phyloP scores from a whole-genome alignment of 2,329 filamentous ascomycete species.

The Ramularia endophylla region DNA sequence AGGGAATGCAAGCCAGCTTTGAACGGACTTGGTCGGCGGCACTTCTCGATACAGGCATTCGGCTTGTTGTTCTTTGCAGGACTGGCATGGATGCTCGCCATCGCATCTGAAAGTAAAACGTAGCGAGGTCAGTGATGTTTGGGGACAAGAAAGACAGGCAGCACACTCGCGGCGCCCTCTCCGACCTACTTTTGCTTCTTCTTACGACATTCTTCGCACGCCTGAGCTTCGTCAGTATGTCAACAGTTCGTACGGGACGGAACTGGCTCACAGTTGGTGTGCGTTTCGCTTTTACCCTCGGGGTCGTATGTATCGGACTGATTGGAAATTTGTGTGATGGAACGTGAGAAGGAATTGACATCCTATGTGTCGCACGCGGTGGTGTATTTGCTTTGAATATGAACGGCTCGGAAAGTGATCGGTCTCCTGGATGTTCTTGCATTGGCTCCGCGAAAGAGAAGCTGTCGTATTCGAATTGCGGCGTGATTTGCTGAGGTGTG shows the following conservation, averaged over 20 bases:
- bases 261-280: slow-evolving; percentile 16
- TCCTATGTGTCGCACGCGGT: not conserved
- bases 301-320: slow-evolving; percentile 15
- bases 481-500: not conserved
- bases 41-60: slow-evolving; percentile 22
- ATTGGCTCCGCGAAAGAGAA: not conserved
- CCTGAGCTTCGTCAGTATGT: slow-evolving; percentile 5
- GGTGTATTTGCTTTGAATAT: not conserved
- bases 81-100: slow-evolving; percentile 17
- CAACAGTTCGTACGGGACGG: not conserved
- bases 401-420: slow-evolving; percentile 1
- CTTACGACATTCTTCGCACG: slow-evolving; percentile 22
- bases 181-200: slow-evolving; percentile 22
- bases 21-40: slow-evolving; percentile 18
- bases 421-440: not conserved
- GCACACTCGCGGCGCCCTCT: too few species aligned
- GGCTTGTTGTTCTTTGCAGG: slow-evolving; percentile 20
- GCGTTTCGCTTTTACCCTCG: slow-evolving; percentile 19
- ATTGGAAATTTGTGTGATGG: slow-evolving; percentile 9
- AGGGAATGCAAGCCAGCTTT: not conserved
- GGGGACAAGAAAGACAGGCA: too few species aligned
- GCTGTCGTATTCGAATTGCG: not conserved
- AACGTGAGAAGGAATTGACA: not conserved
- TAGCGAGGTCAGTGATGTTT: too few species aligned
- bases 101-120: too few species aligned